Percentiles rank a stretch among this genome's conserved stretches.
Conservation (phyloP, 331 rosid genomes). For the Malus hybrid region DNA sequence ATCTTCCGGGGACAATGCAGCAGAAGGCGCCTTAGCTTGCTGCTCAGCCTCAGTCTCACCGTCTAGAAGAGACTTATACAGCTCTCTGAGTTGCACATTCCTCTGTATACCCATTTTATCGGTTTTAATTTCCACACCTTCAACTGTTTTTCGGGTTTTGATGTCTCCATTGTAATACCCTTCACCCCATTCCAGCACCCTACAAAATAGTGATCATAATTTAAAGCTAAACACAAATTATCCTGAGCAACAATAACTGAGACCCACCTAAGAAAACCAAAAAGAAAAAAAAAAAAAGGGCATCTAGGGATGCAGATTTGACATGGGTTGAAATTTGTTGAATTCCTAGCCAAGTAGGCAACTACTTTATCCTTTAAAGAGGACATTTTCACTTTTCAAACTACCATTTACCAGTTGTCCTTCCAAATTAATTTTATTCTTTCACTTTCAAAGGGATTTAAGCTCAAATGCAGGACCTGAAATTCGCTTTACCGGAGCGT, state of each 20-base stretch:
- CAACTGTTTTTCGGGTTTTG: constrained; percentile 71
- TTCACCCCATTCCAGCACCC: constrained; percentile 76
- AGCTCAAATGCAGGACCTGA: background rate
- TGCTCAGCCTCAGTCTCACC: constrained; percentile 54
- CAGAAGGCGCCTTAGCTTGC: constrained; percentile 50
- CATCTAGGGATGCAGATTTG: background rate
- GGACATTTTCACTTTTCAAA: background rate
- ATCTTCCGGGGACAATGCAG: constrained; percentile 74
- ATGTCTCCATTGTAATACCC: constrained; percentile 88
- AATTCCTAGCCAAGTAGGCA: background rate
- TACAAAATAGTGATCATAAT: constrained; percentile 22
- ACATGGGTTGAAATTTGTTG: background rate
- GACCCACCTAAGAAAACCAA: background rate
- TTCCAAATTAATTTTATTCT: background rate
- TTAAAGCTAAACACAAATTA: background rate
- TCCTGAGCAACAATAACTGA: background rate
- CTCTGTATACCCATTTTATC: constrained; percentile 59
- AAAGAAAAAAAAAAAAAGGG: background rate
- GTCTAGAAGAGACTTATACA: constrained; percentile 57
- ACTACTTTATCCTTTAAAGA: background rate
- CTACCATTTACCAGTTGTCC: background rate
- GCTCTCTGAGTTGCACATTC: constrained; percentile 76
- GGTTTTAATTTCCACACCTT: constrained; percentile 41
- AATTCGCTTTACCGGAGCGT: background rate
- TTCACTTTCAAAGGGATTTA: background rate